Base-by-base conservation (phyloP, 495 filamentous ascomycete genomes). In the Talaromyces stipitatus region DNA sequence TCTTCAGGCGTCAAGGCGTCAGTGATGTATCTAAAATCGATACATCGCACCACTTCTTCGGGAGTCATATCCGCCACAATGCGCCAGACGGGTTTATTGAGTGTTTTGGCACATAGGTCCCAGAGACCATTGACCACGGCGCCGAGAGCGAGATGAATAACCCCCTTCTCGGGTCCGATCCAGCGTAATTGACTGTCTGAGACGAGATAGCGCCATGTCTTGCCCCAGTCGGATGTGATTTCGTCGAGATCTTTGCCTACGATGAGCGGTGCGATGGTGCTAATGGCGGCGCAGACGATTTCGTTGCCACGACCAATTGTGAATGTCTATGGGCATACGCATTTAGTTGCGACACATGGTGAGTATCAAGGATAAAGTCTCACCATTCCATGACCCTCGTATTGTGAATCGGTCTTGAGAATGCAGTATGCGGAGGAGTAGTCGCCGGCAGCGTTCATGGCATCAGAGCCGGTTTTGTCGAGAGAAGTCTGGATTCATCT, bases 271-370 rank as follows among this genome's bases (percentile, higher is more conserved):
- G 86, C 85, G 10, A 96, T 75, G 66, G 88, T 79, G 61, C 81
- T 72, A 68, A 97, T 95, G 56, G 91, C 91, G 30, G 82, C 69
- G 77, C 90, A 94, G 70, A 97, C 91, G 59, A 96, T 85, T 71
- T 96, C 91, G 73, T 96, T 97, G 60, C 92, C 92, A 60, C 92
- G 89, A 68, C 92, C 92, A 63, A 96, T 96, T 32, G 92, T 97
- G 78, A 97, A 97, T 62, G 91, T 96, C 89, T 91, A 58, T 32
- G 5, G 6, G 14, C 5, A 12, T 54, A 7, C 30, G 47, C 8
- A 56, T 24, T 58, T 51, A 57, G 24, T 50, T 33, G 14, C 12
- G 4, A 7, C 12, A 33, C 12, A 33, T 46, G 9, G 12, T 1
- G 4, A 23, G 12, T 6, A 2, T 29, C 12, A 22, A 59, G 22